Base-by-base conservation (phyloP, 192 early-diverging fungal genomes). In the Obelidium mucronatum region DNA sequence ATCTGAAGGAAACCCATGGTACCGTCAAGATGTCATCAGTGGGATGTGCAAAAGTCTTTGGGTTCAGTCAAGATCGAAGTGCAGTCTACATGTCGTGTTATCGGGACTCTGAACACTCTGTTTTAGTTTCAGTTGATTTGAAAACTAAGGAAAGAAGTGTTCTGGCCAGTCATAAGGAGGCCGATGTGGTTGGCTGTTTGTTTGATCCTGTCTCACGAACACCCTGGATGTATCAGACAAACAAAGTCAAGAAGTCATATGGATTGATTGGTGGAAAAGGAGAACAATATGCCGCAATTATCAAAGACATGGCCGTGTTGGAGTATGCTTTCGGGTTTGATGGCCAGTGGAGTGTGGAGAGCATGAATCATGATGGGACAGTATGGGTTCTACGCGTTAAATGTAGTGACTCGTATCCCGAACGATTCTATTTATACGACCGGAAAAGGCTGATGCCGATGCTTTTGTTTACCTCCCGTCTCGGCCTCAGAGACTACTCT, bases 381-480 rank as follows among this genome's bases (percentile, higher is more conserved):
- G 33, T 34, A 2, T 70, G 67, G 67, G 48, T 70, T 24, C 28
- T 70, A 2, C 24, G 40, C 22, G 2, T 70, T 31, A 35, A 19
- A 31, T 26, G n/a, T 26, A 24, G 17, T 1, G 67, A 30, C 2
- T 26, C 1, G 26, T 11, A 24, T 13, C 22, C 44, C 11, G 8
- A 60, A 52, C 15, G 48, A 24, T 70, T 54, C 22, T 70, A 33
- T 36, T 17, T 13, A 34, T 70, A 53, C 31, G 22, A 2, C 1
- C 26, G 67, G 2, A 22, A 17, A 30, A 31, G 19, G 1, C 22
- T 22, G 35, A 30, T 13, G 13, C 44, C 31, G 24, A 0, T 24
- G 48, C 19, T 54, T 8, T 34, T 70, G 44, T 70, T 70, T 36
- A 70, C 48, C 51, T 17, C 67, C 19, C n/a, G 51, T 22, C 67